Conservation (phyloP, 768 basidiomycete species). For the Calocera cornea region DNA sequence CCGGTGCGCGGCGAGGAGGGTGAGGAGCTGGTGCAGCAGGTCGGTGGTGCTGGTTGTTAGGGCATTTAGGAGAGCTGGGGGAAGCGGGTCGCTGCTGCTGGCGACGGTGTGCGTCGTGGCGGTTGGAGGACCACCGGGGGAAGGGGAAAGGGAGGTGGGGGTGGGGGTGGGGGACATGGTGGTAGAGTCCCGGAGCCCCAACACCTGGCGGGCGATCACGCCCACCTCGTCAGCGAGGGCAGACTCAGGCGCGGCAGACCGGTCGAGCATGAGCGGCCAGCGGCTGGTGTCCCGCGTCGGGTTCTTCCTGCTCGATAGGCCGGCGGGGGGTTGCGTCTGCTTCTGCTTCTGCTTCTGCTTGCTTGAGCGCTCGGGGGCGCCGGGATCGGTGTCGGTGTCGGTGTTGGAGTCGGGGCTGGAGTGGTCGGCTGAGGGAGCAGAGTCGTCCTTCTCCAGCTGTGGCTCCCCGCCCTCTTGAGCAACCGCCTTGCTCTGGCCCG, state of each 20-base stretch:
- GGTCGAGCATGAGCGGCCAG: not conserved
- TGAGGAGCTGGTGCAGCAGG: slow-evolving; percentile 40
- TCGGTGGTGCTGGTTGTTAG: slow-evolving; percentile 34
- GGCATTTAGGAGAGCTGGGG: slow-evolving; percentile 23
- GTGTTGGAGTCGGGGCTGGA: too few relatives aligned
- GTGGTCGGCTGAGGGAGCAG: too few relatives aligned
- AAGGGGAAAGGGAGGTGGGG: not conserved
- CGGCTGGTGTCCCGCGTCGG: not conserved
- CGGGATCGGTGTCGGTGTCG: not conserved
- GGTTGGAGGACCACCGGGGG: too few relatives aligned
- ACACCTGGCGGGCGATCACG: slow-evolving; percentile 1
- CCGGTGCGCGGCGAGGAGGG: slow-evolving; percentile 40
- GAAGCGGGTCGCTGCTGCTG: slow-evolving; percentile 17
- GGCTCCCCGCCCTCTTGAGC: not conserved
- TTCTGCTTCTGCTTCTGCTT: too few relatives aligned
- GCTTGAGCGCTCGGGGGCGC: too few relatives aligned
- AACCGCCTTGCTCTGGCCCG: not conserved
- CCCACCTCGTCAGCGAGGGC: slow-evolving; percentile 3
- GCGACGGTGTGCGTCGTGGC: too few relatives aligned
- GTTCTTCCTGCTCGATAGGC: not conserved
- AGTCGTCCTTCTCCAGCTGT: not conserved
- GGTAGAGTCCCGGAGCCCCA: not conserved
- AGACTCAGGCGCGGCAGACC: not conserved
- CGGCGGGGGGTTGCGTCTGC: too few relatives aligned
- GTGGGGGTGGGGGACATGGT: not conserved